Evolutionary conservation across 2,329 filamentous ascomycete genomes (phyloP).

Genomic region (Leptographium wingfieldii): DNA sequence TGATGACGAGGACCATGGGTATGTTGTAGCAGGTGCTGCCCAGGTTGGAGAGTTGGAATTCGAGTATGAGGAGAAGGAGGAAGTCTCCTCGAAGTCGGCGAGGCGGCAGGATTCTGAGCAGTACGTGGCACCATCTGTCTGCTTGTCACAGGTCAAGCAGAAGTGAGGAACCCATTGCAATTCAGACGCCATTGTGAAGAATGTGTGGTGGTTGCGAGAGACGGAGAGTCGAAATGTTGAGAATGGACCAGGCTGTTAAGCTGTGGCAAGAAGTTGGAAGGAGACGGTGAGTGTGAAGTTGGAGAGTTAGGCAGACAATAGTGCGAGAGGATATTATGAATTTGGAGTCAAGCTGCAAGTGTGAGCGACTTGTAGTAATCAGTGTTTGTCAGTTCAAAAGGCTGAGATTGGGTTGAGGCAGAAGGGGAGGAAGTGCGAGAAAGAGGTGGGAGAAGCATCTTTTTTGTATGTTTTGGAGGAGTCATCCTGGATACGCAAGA

Average conservation of each 20-base stretch:
- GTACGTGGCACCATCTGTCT: conserved; percentile 70
- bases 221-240: background rate
- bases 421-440: background rate
- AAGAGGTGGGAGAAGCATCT: conserved; percentile 11
- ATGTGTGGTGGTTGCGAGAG: background rate
- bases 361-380: background rate
- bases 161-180: conserved; percentile 72
- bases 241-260: background rate
- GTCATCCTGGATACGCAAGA: conserved; percentile 4
- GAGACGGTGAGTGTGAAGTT: background rate
- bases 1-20: conserved; percentile 31
- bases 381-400: background rate
- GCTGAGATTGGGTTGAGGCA: background rate
- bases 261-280: background rate
- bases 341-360: background rate
- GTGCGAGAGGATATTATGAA: no score
- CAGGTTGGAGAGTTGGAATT: conserved; percentile 45
- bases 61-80: conserved; percentile 36
- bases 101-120: conserved; percentile 87
- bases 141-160: conserved; percentile 87
- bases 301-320: background rate
- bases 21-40: conserved; percentile 27
- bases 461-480: conserved; percentile 12
- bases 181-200: conserved; percentile 35
- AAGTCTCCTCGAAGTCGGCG: conserved; percentile 68